phyloP scores from a whole-genome alignment of 2,329 filamentous ascomycete species.

The Neonectria punicea region DNA sequence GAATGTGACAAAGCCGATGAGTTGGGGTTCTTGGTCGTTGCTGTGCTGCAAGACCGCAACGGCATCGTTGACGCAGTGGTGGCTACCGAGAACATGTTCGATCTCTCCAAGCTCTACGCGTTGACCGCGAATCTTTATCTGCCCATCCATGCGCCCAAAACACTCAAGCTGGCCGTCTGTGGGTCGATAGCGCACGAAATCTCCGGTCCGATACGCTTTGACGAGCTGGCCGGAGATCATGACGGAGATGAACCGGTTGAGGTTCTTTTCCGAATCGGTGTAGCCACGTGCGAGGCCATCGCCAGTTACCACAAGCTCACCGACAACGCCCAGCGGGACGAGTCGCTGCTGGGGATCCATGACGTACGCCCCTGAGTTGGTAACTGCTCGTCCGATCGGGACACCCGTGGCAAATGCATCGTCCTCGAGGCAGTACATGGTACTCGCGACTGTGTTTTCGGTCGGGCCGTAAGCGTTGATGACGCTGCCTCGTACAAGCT shows the following conservation, averaged over 20 bases:
- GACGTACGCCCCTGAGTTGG: slow-evolving; percentile 36
- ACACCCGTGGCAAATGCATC: slow-evolving; percentile 26
- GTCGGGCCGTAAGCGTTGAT: slow-evolving; percentile 33
- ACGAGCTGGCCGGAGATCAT: not conserved
- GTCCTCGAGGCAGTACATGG: slow-evolving; percentile 1
- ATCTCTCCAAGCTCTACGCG: slow-evolving; percentile 38
- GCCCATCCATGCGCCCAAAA: slow-evolving; percentile 33
- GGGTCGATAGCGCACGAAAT: slow-evolving; percentile 26
- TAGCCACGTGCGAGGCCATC: slow-evolving; percentile 27
- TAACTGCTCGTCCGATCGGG: slow-evolving; percentile 33
- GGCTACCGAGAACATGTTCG: slow-evolving; percentile 16
- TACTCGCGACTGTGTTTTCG: slow-evolving; percentile 29
- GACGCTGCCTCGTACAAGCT: slow-evolving; percentile 4
- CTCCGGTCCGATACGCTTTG: slow-evolving; percentile 31
- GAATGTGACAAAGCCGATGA: slow-evolving; percentile 21
- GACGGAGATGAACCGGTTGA: not conserved
- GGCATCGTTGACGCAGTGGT: slow-evolving; percentile 22
- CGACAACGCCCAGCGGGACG: slow-evolving; percentile 41
- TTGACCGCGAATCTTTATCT: slow-evolving; percentile 38
- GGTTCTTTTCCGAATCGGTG: not conserved
- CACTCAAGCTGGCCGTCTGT: slow-evolving; percentile 29
- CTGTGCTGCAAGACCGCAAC: slow-evolving; percentile 26
- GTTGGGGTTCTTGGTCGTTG: slow-evolving; percentile 5
- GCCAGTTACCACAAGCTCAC: slow-evolving; percentile 43
- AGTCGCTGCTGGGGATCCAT: slow-evolving; percentile 39